phyloP scores from a whole-genome alignment of 345 rosid genomes.

The Gossypium anomalum region DNA sequence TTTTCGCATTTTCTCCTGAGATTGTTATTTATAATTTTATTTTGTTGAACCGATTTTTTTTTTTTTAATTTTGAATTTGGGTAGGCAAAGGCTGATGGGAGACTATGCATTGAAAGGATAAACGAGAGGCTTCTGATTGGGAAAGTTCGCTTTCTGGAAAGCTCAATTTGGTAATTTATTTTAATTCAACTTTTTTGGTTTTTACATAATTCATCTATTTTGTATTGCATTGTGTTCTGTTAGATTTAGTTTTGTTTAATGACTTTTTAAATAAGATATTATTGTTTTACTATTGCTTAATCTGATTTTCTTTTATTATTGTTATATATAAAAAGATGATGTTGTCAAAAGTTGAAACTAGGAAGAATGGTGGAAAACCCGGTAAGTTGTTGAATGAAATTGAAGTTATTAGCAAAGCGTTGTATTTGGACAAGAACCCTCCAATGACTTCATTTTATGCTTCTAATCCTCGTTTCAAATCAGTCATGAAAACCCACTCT shows the following conservation, averaged over 20 bases:
- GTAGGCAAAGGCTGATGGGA: conserved; percentile 5
- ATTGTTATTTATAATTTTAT: background rate
- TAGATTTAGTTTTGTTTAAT: background rate
- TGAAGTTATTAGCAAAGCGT: conserved; percentile 63
- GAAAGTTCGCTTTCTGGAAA: conserved; percentile 16
- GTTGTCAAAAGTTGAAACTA: conserved; percentile 49
- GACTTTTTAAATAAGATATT: background rate
- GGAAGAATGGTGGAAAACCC: conserved; percentile 49
- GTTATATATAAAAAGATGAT: conserved; percentile 19
- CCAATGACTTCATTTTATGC: conserved; percentile 28
- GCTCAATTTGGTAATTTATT: background rate
- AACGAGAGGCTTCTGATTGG: conserved; percentile 14
- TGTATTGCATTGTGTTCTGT: background rate
- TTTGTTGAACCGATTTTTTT: background rate
- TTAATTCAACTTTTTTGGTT: background rate
- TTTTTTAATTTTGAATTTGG: background rate
- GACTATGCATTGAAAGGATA: conserved; percentile 16
- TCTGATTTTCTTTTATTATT: background rate
- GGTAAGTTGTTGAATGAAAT: conserved; percentile 61
- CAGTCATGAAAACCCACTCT: conserved; percentile 36
- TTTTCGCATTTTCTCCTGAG: background rate
- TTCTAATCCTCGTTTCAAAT: conserved; percentile 32
- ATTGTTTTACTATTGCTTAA: background rate
- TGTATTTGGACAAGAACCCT: conserved; percentile 51
- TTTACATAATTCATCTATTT: background rate